A percentile compares a stretch with the other conserved stretches of the same genome.
Conservation (phyloP, 139 green algal species). For the Asterochloris sp. region DNA sequence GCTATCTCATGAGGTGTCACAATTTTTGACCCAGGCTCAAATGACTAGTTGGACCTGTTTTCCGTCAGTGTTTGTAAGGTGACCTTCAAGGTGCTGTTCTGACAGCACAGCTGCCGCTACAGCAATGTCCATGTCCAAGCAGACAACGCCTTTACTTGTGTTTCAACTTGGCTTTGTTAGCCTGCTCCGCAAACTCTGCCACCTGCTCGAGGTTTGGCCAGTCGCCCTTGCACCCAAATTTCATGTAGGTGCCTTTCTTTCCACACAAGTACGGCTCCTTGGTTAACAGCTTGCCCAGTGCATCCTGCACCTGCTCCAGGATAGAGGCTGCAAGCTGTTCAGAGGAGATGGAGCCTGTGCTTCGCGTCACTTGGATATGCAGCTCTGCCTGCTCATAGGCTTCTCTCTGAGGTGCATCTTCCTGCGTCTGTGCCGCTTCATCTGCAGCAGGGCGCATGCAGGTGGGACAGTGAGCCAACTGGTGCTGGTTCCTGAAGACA, state of each 20-base stretch:
- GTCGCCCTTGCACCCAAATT: constrained; percentile 13
- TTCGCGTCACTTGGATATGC: neutral
- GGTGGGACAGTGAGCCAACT: no score
- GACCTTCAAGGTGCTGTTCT: no score
- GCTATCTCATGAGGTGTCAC: no score
- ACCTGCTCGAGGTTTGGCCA: constrained; percentile 12
- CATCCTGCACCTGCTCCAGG: constrained; percentile 1
- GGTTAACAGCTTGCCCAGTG: neutral
- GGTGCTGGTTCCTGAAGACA: no score
- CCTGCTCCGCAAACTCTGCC: neutral
- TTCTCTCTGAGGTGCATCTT: constrained; percentile 6
- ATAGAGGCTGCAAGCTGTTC: neutral
- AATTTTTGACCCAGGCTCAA: no score
- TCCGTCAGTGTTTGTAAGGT: no score
- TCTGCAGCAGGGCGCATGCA: neutral
- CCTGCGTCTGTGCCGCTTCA: neutral
- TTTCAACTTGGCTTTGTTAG: neutral
- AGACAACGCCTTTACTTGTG: neutral
- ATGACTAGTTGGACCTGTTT: no score
- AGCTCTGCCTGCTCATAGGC: constrained; percentile 15
- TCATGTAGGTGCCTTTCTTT: constrained; percentile 15
- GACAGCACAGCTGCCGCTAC: no score
- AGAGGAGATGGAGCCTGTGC: neutral
- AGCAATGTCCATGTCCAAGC: no score
- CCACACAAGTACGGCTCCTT: constrained; percentile 9